Percentiles rank a stretch among this genome's conserved stretches.
phyloP scores from a whole-genome alignment of 768 basidiomycete species.

The Serpula lacrymans region DNA sequence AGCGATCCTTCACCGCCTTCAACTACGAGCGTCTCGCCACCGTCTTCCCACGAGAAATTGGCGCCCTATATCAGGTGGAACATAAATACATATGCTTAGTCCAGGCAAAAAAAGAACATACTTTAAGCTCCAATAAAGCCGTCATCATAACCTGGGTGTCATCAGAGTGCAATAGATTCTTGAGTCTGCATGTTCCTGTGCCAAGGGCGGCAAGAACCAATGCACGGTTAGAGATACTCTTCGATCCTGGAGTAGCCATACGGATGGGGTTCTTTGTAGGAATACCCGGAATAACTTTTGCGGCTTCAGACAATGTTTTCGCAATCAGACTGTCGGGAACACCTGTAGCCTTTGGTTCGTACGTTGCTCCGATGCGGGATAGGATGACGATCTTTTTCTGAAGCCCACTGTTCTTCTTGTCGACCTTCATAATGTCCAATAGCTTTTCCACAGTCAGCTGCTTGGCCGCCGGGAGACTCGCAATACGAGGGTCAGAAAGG shows the following conservation, averaged over 20 bases:
- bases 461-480: constrained; percentile 64
- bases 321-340: constrained; percentile 80
- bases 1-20: constrained; percentile 81
- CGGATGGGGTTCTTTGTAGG: constrained; percentile 46
- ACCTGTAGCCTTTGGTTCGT: constrained; percentile 86
- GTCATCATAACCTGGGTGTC: constrained; percentile 99
- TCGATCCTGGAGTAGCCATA: constrained; percentile 96
- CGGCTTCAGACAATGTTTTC: constrained; percentile 79
- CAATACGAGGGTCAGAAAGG: constrained; percentile 73
- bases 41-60: constrained; percentile 91
- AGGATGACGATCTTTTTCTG: constrained; percentile 95
- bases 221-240: constrained; percentile 94
- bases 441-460: constrained; percentile 76
- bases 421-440: constrained; percentile 91
- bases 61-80: constrained; percentile 64
- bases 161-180: constrained; percentile 92
- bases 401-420: constrained; percentile 95
- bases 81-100: constrained; percentile 3
- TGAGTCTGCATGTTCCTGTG: constrained; percentile 81
- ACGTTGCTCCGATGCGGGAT: constrained; percentile 85
- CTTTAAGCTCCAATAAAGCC: constrained; percentile 85
- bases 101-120: constrained; percentile 29
- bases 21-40: constrained; percentile 92
- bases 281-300: constrained; percentile 64
- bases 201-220: constrained; percentile 91